These are phyloP conservation scores for Phytopythium vexans DNA, from an alignment of 352 stramenopile genomes.

Conservation along the genomic window DNA sequence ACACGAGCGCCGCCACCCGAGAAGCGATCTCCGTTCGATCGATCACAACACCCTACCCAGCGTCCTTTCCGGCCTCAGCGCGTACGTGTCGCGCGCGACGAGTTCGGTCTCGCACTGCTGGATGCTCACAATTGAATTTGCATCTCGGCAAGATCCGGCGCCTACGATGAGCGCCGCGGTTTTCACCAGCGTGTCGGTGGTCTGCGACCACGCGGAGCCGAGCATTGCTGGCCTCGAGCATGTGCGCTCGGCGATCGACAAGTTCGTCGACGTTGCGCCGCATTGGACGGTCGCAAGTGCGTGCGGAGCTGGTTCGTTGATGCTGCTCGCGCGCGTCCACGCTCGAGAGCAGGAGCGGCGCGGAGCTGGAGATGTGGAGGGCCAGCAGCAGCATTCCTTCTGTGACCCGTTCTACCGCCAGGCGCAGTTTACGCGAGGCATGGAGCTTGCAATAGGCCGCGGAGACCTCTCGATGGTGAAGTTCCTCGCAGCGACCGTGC, in stretches of 20 bases:
- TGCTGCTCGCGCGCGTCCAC: background rate
- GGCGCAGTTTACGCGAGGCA: constrained; percentile 5
- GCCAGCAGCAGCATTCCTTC: no score
- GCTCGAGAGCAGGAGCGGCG: background rate
- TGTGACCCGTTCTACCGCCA: background rate
- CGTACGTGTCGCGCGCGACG: no score
- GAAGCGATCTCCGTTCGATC: no score
- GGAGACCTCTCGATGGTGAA: constrained; percentile 1
- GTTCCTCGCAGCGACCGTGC: constrained; percentile 7
- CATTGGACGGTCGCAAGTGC: constrained; percentile 2
- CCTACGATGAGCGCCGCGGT: background rate
- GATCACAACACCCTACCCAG: no score
- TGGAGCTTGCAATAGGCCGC: constrained; percentile 3
- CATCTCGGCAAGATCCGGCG: background rate
- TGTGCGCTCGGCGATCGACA: background rate
- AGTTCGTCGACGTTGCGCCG: constrained; percentile 3
- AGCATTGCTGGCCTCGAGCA: constrained; percentile 4
- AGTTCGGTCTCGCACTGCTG: no score
- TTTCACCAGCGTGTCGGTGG: constrained; percentile 3
- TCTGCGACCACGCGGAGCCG: constrained; percentile 1
- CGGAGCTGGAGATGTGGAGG: no score
- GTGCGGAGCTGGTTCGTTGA: background rate
- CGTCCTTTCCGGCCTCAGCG: no score
- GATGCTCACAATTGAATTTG: background rate
- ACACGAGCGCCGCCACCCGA: no score